A percentile compares a stretch with the other conserved stretches of the same genome.
Conservation (phyloP, 2,329 filamentous ascomycete genomes). For the Diaporthe sp. region DNA sequence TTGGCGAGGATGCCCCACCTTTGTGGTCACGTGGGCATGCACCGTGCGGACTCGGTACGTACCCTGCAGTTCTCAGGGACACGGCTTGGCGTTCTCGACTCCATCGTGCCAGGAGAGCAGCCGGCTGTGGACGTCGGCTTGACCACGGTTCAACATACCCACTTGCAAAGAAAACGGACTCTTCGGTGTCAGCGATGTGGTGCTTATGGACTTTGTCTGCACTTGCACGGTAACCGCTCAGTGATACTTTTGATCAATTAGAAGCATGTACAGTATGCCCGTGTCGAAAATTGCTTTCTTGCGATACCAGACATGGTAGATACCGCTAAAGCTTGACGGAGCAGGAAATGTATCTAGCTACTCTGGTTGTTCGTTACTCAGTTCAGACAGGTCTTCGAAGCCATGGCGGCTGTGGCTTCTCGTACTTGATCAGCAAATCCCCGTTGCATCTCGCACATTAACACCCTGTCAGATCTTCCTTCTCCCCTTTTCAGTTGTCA, state of each 20-base stretch:
- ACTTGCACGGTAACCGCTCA: not conserved
- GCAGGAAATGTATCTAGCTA: not conserved
- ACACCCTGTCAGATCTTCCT: not conserved
- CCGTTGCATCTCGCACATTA: not conserved
- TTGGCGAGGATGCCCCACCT: not conserved
- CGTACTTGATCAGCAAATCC: slow-evolving; percentile 16
- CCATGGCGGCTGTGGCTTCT: not conserved
- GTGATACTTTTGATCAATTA: not conserved
- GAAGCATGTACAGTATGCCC: not conserved
- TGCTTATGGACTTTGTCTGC: not conserved
- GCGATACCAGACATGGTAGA: too few relatives aligned
- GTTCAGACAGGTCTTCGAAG: not conserved
- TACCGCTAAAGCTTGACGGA: not conserved
- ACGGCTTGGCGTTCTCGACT: not conserved
- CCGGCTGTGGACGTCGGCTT: not conserved
- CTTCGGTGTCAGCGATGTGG: not conserved
- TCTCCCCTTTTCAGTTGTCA: not conserved
- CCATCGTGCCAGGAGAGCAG: not conserved
- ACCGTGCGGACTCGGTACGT: not conserved
- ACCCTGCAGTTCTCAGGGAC: not conserved
- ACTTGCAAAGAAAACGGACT: not conserved
- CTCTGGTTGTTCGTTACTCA: not conserved
- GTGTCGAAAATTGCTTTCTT: not conserved
- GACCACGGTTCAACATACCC: too few relatives aligned
- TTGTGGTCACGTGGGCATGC: not conserved